Conservation (phyloP, 176 grass and related monocot species). For the Elymus sibiricus region DNA sequence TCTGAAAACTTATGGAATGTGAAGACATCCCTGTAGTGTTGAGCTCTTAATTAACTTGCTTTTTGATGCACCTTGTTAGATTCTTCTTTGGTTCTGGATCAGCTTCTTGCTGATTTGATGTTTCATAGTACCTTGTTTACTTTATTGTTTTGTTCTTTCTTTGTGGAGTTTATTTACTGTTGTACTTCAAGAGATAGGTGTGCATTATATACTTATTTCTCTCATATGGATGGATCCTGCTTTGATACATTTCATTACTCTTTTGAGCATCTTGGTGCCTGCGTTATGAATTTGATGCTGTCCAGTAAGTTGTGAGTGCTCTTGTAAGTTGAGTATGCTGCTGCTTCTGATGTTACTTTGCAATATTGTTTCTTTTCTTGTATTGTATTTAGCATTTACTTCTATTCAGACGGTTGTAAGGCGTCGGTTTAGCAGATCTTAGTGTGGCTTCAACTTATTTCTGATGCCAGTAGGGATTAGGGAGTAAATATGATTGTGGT, state of each 20-base stretch:
- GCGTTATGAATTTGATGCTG: neutral
- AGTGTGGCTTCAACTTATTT: constrained; percentile 9
- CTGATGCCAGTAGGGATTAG: neutral
- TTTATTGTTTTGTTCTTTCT: neutral
- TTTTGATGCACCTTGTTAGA: neutral
- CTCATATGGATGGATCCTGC: neutral
- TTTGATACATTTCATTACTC: neutral
- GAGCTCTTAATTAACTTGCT: neutral
- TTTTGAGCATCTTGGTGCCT: constrained; percentile 11
- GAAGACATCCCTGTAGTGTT: neutral
- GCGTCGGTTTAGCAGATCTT: neutral
- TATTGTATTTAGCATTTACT: constrained; percentile 7
- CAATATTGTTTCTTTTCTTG: neutral
- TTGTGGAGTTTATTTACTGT: neutral
- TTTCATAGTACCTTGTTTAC: neutral
- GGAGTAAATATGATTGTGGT: constrained; percentile 9
- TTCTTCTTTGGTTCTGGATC: neutral
- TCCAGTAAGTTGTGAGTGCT: neutral
- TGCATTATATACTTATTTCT: neutral
- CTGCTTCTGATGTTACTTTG: constrained; percentile 12
- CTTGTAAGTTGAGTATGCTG: neutral
- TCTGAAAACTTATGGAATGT: neutral
- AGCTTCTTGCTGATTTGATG: neutral
- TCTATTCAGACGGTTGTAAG: neutral
- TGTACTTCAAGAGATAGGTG: neutral